Evolutionary conservation across 2,329 filamentous ascomycete species (phyloP).

Genomic region (Talaromyces sp.): DNA sequence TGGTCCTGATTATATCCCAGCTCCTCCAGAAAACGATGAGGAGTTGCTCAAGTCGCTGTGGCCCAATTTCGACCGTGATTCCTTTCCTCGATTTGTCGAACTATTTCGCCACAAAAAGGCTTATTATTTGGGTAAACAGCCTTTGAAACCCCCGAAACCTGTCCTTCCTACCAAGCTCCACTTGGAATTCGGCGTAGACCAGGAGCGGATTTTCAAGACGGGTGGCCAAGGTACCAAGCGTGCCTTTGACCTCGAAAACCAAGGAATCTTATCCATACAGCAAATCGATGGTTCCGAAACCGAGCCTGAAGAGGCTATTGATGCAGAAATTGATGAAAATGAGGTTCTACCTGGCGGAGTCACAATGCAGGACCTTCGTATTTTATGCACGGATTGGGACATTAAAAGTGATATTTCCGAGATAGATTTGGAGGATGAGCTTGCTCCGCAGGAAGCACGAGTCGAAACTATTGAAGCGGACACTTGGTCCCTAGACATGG

Average conservation of each 20-base stretch:
- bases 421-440: conserved; percentile 27
- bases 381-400: conserved; percentile 84
- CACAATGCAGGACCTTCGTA: conserved; percentile 72
- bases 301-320: conserved; percentile 45
- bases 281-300: conserved; percentile 41
- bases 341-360: conserved; percentile 62
- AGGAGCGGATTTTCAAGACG: conserved; percentile 80
- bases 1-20: conserved; percentile 39
- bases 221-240: conserved; percentile 55
- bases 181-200: conserved; percentile 78
- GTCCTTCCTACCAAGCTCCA: conserved; percentile 82
- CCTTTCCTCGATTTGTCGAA: conserved; percentile 72
- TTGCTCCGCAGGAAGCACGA: conserved; percentile 12
- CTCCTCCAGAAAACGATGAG: conserved; percentile 65
- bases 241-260: conserved; percentile 48
- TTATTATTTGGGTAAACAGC: conserved; percentile 71
- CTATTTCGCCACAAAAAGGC: conserved; percentile 77
- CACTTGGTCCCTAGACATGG: conserved; percentile 40
- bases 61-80: conserved; percentile 71
- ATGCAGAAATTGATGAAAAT: conserved; percentile 55
- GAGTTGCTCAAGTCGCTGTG: conserved; percentile 75
- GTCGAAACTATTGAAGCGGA: conserved; percentile 52
- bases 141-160: conserved; percentile 71
- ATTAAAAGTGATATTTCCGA: conserved; percentile 51
- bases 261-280: conserved; percentile 44